Base-by-base conservation (phyloP, 2,329 filamentous ascomycete genomes). In the Alternaria longipes region DNA sequence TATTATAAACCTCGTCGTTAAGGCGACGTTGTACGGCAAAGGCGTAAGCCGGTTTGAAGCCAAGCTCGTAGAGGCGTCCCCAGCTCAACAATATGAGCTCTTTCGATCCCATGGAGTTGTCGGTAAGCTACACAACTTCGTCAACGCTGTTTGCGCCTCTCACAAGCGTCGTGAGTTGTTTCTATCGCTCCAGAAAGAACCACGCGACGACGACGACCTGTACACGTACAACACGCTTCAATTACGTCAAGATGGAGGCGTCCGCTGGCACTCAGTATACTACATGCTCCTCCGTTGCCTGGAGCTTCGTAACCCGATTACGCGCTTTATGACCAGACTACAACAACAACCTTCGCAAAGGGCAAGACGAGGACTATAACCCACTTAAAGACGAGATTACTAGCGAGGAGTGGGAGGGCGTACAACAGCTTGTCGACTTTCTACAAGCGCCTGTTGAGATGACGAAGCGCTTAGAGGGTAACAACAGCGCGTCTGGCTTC, bases 261-360 rank as follows among this genome's bases (percentile, higher is more conserved):
- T 60, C 14, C 20, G 56, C 34, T 65, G 45, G 62, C 26, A 63
- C 34, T 54, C 28, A 36, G 47, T 55, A 12, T 63, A 60, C 26
- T 46, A 50, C 14, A 63, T 63, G 53, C 52, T 59, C 16, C 28
- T 64, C 8, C 54, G 55, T 41, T 61, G 54, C 54, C 52, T 51
- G n/a, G 46, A 61, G 54, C 52, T 59, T 36, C 38, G 34, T n/a
- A 51, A 64, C 16, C 4, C 6, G 8, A 38, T 51, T n/a, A 38
- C 16, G 16, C 16, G 16, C 36, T 38, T 38, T 38, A 38, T 38
- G n/a, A 38, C 16, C 6, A 38, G 36, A 5, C 16, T 38, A 3
- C 7, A 38, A 38, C 7, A 38, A n/a, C 8, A 38, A 8, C 5
- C 16, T n/a, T n/a, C 7, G 16, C 16, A 38, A n/a, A 18, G 6